Evolutionary conservation across 495 filamentous ascomycete genomes (phyloP).

Genomic region (Evernia prunastri): DNA sequence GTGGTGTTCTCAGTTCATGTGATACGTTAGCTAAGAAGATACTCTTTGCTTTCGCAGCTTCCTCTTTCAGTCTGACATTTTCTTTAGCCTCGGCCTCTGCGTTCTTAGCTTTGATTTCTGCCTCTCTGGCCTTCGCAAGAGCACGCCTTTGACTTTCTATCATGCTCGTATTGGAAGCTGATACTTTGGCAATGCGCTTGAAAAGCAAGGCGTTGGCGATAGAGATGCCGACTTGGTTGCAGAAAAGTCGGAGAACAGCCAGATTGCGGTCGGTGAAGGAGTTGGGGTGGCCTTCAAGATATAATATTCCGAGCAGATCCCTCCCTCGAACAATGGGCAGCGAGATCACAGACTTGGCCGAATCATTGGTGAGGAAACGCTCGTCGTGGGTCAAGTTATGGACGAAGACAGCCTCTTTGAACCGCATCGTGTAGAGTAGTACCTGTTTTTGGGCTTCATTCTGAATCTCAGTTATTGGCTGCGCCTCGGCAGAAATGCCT

Average conservation of each 20-base stretch:
- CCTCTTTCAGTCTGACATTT: constrained; percentile 82
- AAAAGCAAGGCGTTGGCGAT: constrained; percentile 81
- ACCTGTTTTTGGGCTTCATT: constrained; percentile 71
- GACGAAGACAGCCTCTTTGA: constrained; percentile 75
- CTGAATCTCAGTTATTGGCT: constrained; percentile 53
- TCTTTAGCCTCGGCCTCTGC: constrained; percentile 79
- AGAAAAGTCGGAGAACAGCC: constrained; percentile 75
- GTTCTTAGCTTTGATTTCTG: constrained; percentile 74
- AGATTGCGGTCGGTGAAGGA: constrained; percentile 85
- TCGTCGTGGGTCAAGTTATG: constrained; percentile 80
- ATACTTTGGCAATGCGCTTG: constrained; percentile 72
- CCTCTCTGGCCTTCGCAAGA: constrained; percentile 68
- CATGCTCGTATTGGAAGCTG: constrained; percentile 78
- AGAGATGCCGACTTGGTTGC: constrained; percentile 84
- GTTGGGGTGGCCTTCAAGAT: constrained; percentile 76
- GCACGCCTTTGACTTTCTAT: constrained; percentile 79
- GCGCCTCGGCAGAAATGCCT: constrained; percentile 37
- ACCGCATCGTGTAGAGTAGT: constrained; percentile 74
- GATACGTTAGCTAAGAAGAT: constrained; percentile 93
- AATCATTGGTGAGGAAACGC: constrained; percentile 72
- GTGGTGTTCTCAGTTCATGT: constrained; percentile 76
- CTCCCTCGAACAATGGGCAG: constrained; percentile 76
- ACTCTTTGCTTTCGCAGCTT: constrained; percentile 82
- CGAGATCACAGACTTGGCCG: constrained; percentile 73
- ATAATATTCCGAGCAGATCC: constrained; percentile 74